Conservation (phyloP, 2,329 filamentous ascomycete species). For the Colletotrichum theobromicola region DNA sequence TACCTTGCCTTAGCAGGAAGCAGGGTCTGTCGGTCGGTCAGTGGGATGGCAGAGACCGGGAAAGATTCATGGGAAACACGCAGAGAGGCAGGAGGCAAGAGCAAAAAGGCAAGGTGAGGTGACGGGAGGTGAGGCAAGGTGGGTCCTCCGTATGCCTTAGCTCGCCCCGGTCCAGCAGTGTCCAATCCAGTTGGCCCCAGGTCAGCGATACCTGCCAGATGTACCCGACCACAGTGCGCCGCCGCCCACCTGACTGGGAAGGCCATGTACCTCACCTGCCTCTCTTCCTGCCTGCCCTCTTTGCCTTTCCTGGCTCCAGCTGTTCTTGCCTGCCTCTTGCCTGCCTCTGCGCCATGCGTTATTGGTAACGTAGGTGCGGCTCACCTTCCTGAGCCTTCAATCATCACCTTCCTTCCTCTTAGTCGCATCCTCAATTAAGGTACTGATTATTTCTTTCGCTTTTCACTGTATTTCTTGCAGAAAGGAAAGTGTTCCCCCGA, state of each 20-base stretch:
- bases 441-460: background rate
- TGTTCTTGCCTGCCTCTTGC: background rate
- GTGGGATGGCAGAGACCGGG: background rate
- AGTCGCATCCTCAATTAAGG: background rate
- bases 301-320: background rate
- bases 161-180: background rate
- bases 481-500: background rate
- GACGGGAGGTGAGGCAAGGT: background rate
- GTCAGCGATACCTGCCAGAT: background rate
- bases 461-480: background rate
- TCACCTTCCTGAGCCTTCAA: no score
- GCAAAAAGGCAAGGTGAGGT: background rate
- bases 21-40: background rate
- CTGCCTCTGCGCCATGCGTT: no score
- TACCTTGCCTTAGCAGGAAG: background rate
- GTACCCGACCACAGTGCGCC: constrained; percentile 1
- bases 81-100: background rate
- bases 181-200: background rate
- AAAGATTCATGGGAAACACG: constrained; percentile 4
- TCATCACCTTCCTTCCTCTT: background rate
- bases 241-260: background rate
- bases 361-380: background rate
- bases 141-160: background rate
- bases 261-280: background rate
- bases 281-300: background rate